Conservation (phyloP, 345 rosid species). For the Eutrema yunnanense region DNA sequence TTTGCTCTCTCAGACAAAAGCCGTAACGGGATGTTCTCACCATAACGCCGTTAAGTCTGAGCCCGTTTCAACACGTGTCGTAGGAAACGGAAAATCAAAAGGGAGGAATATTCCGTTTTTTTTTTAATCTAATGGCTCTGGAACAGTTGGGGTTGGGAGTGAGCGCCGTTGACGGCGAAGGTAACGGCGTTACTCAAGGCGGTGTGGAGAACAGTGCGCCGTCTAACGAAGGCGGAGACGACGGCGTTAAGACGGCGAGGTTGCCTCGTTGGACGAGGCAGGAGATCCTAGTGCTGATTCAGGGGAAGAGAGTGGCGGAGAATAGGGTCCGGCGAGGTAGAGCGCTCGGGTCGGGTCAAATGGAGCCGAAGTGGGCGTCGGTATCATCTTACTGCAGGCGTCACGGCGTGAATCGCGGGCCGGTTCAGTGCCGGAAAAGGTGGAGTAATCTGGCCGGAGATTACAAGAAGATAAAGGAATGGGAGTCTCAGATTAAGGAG, state of each 20-base stretch:
- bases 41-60: slow-evolving; percentile 43
- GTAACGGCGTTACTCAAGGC: slow-evolving; percentile 36
- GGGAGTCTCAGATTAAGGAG: slow-evolving; percentile 66
- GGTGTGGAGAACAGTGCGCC: slow-evolving; percentile 34
- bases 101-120: neutral
- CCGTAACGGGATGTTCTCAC: slow-evolving; percentile 41
- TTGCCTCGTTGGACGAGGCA: slow-evolving; percentile 98
- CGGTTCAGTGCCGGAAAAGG: slow-evolving; percentile 96
- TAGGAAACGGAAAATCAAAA: neutral
- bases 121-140: slow-evolving; percentile 37
- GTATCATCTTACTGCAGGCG: slow-evolving; percentile 83
- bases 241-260: slow-evolving; percentile 56
- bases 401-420: slow-evolving; percentile 93
- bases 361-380: slow-evolving; percentile 94
- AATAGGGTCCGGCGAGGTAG: slow-evolving; percentile 74
- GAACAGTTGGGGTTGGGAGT: slow-evolving; percentile 44
- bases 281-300: slow-evolving; percentile 90
- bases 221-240: slow-evolving; percentile 49
- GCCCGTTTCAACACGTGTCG: slow-evolving; percentile 19
- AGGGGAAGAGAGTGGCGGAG: slow-evolving; percentile 93
- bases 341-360: slow-evolving; percentile 57
- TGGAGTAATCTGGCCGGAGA: slow-evolving; percentile 99
- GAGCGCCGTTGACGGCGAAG: slow-evolving; percentile 35
- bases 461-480: slow-evolving; percentile 88
- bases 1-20: slow-evolving; percentile 17